A percentile compares a stretch with the other conserved stretches of the same genome.
Conservation (phyloP, 2,329 filamentous ascomycete genomes). For the Colletotrichum acutatum region DNA sequence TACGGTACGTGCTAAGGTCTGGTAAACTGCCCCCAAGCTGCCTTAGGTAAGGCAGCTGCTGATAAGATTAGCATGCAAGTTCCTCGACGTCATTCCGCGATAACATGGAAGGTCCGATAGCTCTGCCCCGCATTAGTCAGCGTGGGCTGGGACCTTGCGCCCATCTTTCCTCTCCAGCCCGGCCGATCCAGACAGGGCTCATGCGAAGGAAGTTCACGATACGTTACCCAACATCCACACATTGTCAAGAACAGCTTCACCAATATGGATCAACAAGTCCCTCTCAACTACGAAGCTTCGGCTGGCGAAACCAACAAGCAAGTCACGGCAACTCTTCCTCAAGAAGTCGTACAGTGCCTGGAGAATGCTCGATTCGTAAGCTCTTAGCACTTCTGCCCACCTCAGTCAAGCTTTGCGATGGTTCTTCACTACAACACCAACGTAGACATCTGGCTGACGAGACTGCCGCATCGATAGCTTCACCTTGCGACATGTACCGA, state of each 20-base stretch:
- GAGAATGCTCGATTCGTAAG: constrained; percentile 94
- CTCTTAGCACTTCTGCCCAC: constrained; percentile 34
- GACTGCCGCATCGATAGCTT: constrained; percentile 67
- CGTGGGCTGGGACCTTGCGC: not conserved
- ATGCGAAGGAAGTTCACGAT: constrained; percentile 17
- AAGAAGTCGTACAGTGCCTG: constrained; percentile 89
- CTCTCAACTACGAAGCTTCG: constrained; percentile 80
- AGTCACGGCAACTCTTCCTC: constrained; percentile 76
- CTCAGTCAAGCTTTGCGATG: not conserved
- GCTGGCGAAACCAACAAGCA: constrained; percentile 78
- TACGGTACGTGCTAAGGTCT: not conserved
- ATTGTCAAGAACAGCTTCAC: constrained; percentile 39
- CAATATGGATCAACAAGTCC: constrained; percentile 72
- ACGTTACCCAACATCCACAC: not conserved
- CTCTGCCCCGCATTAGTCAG: constrained; percentile 34
- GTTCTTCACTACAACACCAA: not conserved
- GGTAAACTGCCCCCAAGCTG: not conserved
- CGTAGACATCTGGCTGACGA: constrained; percentile 28
- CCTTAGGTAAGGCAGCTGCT: not conserved
- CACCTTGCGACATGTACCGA: constrained; percentile 92
- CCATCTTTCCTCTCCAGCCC: constrained; percentile 22
- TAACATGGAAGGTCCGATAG: not conserved
- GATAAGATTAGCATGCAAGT: constrained; percentile 25
- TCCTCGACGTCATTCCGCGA: constrained; percentile 21
- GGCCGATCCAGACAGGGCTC: constrained; percentile 18